Evolutionary conservation across 345 rosid species (phyloP).

Genomic region (Camelina neglecta): DNA sequence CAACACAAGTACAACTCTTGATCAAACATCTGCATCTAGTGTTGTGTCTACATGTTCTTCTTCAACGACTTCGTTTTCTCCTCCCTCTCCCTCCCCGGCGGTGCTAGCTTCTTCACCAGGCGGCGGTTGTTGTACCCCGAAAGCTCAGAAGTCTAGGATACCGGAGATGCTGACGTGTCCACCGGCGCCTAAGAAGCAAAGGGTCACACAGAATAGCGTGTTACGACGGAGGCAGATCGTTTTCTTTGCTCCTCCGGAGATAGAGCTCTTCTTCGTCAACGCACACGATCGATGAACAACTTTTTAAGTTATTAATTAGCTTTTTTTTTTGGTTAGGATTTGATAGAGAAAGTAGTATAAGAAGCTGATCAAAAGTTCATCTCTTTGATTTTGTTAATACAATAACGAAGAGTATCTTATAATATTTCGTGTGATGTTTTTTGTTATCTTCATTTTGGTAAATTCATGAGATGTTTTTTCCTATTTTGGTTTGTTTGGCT

Average conservation of each 20-base stretch:
- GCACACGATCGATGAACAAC: constrained; percentile 45
- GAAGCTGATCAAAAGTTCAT: constrained; percentile 18
- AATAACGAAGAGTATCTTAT: constrained; percentile 42
- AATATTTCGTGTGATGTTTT: constrained; percentile 21
- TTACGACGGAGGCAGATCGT: constrained; percentile 72
- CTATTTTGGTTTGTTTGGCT: constrained; percentile 1
- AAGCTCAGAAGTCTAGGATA: constrained; percentile 71
- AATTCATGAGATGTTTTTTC: neutral
- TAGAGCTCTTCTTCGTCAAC: constrained; percentile 89
- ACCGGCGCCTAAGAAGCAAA: constrained; percentile 94
- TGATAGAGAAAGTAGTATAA: constrained; percentile 30
- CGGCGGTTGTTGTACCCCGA: constrained; percentile 72
- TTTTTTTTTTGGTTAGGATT: constrained; percentile 13
- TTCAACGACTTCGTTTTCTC: constrained; percentile 30
- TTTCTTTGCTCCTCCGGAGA: constrained; percentile 91
- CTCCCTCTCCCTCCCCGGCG: constrained; percentile 35
- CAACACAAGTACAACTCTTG: constrained; percentile 24
- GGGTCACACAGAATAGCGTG: constrained; percentile 50
- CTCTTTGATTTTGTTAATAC: constrained; percentile 39
- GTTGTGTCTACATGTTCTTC: constrained; percentile 39
- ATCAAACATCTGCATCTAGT: constrained; percentile 25
- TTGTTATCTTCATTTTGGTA: constrained; percentile 25
- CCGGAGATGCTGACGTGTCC: constrained; percentile 87
- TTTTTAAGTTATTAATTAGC: neutral
- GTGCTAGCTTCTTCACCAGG: constrained; percentile 30